Evolutionary conservation across 805 yeast species (phyloP), one percentile per base, ranked within the genome.

Genomic region (Wickerhamomyces chambardii): DNA sequence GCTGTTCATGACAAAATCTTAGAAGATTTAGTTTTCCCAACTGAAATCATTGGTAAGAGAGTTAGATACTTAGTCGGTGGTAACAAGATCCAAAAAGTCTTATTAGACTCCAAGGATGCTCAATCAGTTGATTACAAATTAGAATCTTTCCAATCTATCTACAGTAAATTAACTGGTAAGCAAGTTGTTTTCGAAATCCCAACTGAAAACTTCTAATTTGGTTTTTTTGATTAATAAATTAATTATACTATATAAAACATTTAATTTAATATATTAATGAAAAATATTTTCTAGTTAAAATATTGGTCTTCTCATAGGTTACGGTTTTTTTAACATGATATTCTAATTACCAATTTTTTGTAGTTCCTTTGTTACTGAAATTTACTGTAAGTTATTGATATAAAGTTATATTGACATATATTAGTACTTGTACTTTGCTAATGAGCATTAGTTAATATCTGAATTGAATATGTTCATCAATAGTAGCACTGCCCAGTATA

Each of bases 21-120:
- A 69, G 98, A 92, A 75, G 98, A 90, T 73, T 78, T 90, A 65
- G 98, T 92, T 54, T 90, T 83, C 97, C 98, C 98, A 72, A 89
- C 97, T 56, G 97, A 90, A 78, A 90, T 90, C 62, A 78, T 83
- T 55, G 98, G 98, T 71, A 92, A 92, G 87, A 87, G 98, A 78
- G 90, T 85, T 64, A 87, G 96, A 81, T 89, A 84, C 85, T 78
- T 86, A 67, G 95, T 86, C 60, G 97, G 97, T 72, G 98, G 98
- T 72, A 77, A 81, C 85, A 90, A 85, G 78, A 80, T 90, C 73
- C 95, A 90, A 74, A 92, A 92, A 78, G 90, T 90, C 53, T 80
- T 86, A 70, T 83, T 90, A 64, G 95, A 89, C 80, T 84, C 95
- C 64, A 92, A 92, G 84, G 97, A 90, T 70, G 83, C 94, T 56